A percentile compares a stretch with the other conserved stretches of the same genome.
Evolutionary conservation across 2,329 filamentous ascomycete species (phyloP).

Genomic region (Phialophora tarda): DNA sequence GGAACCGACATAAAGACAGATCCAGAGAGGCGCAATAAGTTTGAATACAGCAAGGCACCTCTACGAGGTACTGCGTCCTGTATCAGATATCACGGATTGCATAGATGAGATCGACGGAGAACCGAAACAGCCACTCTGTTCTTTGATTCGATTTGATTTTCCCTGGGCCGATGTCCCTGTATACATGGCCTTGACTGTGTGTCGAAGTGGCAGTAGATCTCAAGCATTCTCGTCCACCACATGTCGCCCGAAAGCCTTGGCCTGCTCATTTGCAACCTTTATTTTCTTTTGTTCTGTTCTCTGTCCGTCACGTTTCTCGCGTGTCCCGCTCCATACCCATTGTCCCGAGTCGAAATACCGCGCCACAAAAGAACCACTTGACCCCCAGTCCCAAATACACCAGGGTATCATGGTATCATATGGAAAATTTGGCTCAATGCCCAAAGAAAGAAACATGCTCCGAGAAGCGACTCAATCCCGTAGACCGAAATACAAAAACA

Average conservation of each 20-base stretch:
- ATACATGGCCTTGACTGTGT: background rate
- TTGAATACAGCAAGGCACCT: too few relatives aligned
- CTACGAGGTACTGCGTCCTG: too few relatives aligned
- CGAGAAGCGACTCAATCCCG: background rate
- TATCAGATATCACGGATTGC: background rate
- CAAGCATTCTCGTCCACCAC: background rate
- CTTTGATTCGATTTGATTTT: background rate
- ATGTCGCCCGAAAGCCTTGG: background rate
- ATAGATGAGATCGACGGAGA: background rate
- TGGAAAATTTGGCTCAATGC: background rate
- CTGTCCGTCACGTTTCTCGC: background rate
- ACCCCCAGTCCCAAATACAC: background rate
- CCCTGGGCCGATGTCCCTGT: background rate
- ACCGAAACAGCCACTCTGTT: background rate
- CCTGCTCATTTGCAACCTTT: background rate
- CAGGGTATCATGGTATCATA: conserved; percentile 1
- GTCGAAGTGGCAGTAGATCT: background rate
- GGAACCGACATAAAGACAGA: too few relatives aligned
- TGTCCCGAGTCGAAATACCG: background rate
- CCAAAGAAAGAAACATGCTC: background rate
- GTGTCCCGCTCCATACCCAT: background rate
- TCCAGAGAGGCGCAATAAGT: too few relatives aligned
- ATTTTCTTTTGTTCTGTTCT: background rate
- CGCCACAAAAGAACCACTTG: background rate
- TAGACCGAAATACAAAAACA: background rate